Base-by-base conservation (phyloP, 2,329 filamentous ascomycete genomes). In the Monilinia vaccinii-corymbosi region DNA sequence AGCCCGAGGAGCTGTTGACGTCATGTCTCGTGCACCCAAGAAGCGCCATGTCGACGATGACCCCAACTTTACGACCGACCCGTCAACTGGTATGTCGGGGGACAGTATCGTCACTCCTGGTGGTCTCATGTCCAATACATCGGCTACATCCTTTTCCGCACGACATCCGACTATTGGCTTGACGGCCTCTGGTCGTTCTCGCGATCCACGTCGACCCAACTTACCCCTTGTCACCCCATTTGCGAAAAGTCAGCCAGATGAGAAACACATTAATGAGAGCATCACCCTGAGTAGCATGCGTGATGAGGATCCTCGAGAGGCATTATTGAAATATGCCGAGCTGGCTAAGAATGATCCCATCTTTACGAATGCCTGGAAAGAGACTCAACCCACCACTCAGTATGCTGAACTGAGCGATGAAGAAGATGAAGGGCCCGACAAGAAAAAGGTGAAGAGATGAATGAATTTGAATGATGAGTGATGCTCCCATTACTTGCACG, bases 1-100 rank as follows among this genome's bases (percentile, higher is more conserved):
- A 25, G 81, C 73, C 14, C 86, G 85, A 62, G 94, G 94, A 61
- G 94, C 92, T 4, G 86, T 91, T 59, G 85, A 90, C 62, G 88
- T 97, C 65, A 91, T 99, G 85, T 92, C 88, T 63, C 89, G 91
- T 69, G 91, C 91, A 0, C 92, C 94, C 3, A 97, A 99, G 77
- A 92, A 91, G 68, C 87, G 93, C 1, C 93, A 99, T 72, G 85
- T 99, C 62, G 94, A 99, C 72, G 94, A 99, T 73, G 91, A 97
- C 73, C 85, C 91, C 1, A 85, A 84, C 61, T 79, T 95, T 38
- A 96, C 92, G 1, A 95, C 89, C 72, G 91, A 96, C 71, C 83
- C 91, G 67, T 82, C 87, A 5, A 78, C 87, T 4, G 92, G 91
- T 16, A 80, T 97, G 61, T 91, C 91, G 0, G 90, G 86, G 49